Evolutionary conservation across 345 rosid species (phyloP).

Genomic region (Iberis pinnata): DNA sequence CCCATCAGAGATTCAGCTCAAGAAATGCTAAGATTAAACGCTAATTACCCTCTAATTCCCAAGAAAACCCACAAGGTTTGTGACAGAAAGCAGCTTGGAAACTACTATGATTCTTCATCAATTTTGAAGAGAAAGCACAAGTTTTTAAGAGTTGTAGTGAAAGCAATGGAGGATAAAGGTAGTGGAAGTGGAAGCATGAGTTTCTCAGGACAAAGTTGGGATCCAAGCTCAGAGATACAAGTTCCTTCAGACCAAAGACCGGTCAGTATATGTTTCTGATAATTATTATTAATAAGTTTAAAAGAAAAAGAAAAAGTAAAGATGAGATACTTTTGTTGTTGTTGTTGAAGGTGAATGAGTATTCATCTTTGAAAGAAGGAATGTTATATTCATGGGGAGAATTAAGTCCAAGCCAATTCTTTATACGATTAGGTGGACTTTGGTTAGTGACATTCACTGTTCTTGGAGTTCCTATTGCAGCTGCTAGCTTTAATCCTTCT

Average conservation of each 20-base stretch:
- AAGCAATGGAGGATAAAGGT: conserved; percentile 58
- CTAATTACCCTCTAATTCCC: conserved; percentile 47
- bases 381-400: conserved; percentile 85
- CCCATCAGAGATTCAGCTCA: not conserved
- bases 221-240: conserved; percentile 71
- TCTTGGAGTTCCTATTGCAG: conserved; percentile 85
- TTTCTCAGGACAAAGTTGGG: conserved; percentile 67
- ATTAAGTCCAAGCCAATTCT: conserved; percentile 52
- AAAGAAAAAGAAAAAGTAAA: no score
- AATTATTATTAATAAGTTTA: no score
- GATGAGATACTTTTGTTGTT: no score
- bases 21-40: conserved; percentile 57
- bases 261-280: conserved; percentile 33
- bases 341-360: conserved; percentile 72
- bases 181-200: conserved; percentile 47
- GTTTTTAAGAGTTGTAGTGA: conserved; percentile 31
- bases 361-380: conserved; percentile 75
- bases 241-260: conserved; percentile 95
- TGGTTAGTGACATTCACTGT: conserved; percentile 70
- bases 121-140: conserved; percentile 20
- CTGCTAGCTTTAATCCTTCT: conserved; percentile 96
- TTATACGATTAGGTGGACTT: conserved; percentile 83
- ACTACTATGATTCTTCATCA: conserved; percentile 34
- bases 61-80: conserved; percentile 20
- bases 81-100: conserved; percentile 42